Evolutionary conservation across 1,284 basidiomycete species (phyloP), one percentile per base, ranked within the genome.

Genomic region (Leucoagaricus sp.): DNA sequence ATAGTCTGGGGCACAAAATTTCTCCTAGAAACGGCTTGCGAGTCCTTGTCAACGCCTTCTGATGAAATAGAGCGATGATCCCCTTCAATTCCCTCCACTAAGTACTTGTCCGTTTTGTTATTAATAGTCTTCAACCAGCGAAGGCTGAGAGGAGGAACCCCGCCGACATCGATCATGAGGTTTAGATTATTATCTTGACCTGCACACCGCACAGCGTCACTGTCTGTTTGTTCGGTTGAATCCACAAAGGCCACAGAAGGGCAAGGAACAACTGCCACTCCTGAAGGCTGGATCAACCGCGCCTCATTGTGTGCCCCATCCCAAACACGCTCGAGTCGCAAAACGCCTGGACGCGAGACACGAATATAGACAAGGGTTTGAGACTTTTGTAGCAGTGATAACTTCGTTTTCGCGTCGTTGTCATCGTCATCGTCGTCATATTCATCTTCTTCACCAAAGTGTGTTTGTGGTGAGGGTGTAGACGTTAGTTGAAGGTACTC

Each of bases 71-170:
- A 61, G 29, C 66, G 64, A 36, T 76, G 71, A 26, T 77, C 79
- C 40, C 82, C 84, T 68, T 94, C 89, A 53, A 95, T 93, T 1
- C 91, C 92, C 67, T 94, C 91, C 9, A 94, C 89, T 26, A 88
- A 74, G 56, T 90, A 92, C 42, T 82, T 75, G 64, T 93, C 87
- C 50, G 76, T 75, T 57, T 77, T 76, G 40, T 83, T 81, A 64
- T 87, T 81, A 56, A 86, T 72, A 42, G 85, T 81, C 66, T 85
- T 86, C 64, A 82, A 80, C 91, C 91, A 95, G 38, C 83, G 80
- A 48, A 94, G 77, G 64, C 84, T 88, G 60, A 95, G 78, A 4
- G 93, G 89, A 19, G 91, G 87, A 1, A 94, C 86, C 6, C 93
- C 93, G 58, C 78, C 78, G 6, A 92, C 86, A 57, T 86, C 79